Base-by-base conservation (phyloP, 305 asterid species). In the Fraxinus sp. region DNA sequence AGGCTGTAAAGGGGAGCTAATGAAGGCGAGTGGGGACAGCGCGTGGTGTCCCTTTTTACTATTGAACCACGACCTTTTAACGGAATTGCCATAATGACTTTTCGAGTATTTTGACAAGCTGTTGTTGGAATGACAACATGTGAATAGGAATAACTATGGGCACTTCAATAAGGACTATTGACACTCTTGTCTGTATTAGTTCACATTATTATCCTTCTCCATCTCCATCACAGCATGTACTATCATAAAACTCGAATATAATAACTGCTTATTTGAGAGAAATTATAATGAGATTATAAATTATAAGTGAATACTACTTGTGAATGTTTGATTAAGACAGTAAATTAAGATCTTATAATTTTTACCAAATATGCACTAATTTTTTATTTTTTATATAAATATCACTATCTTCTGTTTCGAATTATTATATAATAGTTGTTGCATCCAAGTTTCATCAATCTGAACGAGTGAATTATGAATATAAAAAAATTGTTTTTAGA, bases 11-110 rank as follows among this genome's bases (percentile, higher is more conserved):
- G 78, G 82, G 87, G 80, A 71, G 86, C 84, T 77, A 46, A 75
- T 80, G 75, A 81, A 81, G 72, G 77, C 83, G 82, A 72, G 91
- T 89, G 90, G 92, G 91, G 92, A 77, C 93, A 88, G 92, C 92
- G 93, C 93, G 93, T 91, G 97, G 87, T 83, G 85, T 11, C 77
- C 20, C 72, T 79, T 88, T 83, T 81, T 39, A 83, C 88, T 52
- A 59, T 83, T 86, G 62, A 80, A 72, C 79, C 77, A 85, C 83
- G 87, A 82, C 88, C 84, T 81, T 87, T 87, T 85, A 49, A 87
- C 90, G 62, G 89, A 88, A 81, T 84, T 78, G 84, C 80, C 78
- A 87, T 87, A 80, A 89, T 86, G 81, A 26, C 80, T 80, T 70
- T 77, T 36, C 57, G 80, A 84, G 81, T 57, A 82, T 62, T 64